These are phyloP conservation scores for Lachancea thermotolerans DNA, from an alignment of 805 yeast species.

Conservation along the genomic window DNA sequence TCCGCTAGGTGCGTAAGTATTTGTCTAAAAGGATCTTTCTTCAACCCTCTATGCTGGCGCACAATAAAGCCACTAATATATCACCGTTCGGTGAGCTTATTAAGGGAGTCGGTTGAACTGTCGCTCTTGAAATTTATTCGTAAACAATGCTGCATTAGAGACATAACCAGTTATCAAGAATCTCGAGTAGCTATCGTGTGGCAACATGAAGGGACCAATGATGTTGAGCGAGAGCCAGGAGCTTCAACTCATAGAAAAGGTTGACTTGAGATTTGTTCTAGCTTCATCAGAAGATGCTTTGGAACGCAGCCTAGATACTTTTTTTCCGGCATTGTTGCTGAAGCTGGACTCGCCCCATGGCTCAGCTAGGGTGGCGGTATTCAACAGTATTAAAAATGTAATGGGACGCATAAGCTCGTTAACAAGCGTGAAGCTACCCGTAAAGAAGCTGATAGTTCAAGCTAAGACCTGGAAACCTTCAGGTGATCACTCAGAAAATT, in stretches of 20 bases:
- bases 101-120: too few species aligned
- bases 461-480: constrained; percentile 49
- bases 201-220: neutral
- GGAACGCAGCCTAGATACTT: constrained; percentile 50
- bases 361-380: constrained; percentile 59
- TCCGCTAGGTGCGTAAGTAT: too few species aligned
- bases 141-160: too few species aligned
- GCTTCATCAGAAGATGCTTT: constrained; percentile 63
- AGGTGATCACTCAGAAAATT: constrained; percentile 36
- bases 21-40: too few species aligned
- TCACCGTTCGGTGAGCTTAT: too few species aligned
- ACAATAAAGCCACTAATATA: too few species aligned
- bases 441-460: constrained; percentile 54
- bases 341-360: constrained; percentile 68
- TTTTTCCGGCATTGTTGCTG: constrained; percentile 69
- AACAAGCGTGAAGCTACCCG: constrained; percentile 53
- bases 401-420: constrained; percentile 60
- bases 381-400: constrained; percentile 59
- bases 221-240: constrained; percentile 39
- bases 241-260: constrained; percentile 59
- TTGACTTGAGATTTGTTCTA: constrained; percentile 73
- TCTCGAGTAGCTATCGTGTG: neutral
- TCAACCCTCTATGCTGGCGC: too few species aligned
- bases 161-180: too few species aligned
- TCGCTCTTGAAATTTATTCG: too few species aligned